These are phyloP conservation scores for Lachancea nothofagi DNA, from an alignment of 805 yeast genomes.

Conservation along the genomic window DNA sequence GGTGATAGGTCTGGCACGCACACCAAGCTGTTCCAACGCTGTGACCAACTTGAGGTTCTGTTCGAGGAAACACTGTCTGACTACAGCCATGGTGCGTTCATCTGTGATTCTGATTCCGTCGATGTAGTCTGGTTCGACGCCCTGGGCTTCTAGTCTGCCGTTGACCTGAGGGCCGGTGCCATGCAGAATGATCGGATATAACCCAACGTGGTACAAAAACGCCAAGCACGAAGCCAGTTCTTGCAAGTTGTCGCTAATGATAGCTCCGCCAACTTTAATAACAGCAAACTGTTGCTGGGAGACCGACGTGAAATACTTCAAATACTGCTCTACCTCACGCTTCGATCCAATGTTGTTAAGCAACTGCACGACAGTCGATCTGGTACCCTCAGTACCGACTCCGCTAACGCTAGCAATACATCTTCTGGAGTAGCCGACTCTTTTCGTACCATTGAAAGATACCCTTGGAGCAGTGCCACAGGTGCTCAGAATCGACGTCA, in stretches of 20 bases:
- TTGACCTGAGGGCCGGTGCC: slow-evolving; percentile 99
- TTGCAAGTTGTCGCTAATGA: slow-evolving; percentile 88
- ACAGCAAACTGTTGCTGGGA: slow-evolving; percentile 97
- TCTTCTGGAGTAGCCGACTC: slow-evolving; percentile 28
- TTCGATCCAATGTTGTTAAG: slow-evolving; percentile 95
- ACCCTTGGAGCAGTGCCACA: slow-evolving; percentile 18
- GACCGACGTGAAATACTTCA: slow-evolving; percentile 93
- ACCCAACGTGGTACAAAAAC: slow-evolving; percentile 92
- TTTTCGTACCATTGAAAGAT: slow-evolving; percentile 17
- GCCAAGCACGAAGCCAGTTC: slow-evolving; percentile 95
- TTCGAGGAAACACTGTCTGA: slow-evolving; percentile 89
- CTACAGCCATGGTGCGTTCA: slow-evolving; percentile 91
- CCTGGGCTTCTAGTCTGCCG: slow-evolving; percentile 85
- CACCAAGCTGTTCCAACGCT: slow-evolving; percentile 94
- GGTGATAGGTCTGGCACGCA: slow-evolving; percentile 96
- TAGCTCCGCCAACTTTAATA: slow-evolving; percentile 98
- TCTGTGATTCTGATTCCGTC: slow-evolving; percentile 97
- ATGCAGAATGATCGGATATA: slow-evolving; percentile 93
- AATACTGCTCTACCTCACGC: slow-evolving; percentile 95
- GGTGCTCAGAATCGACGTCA: slow-evolving; percentile 17
- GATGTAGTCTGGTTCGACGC: slow-evolving; percentile 90
- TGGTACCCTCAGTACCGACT: slow-evolving; percentile 42
- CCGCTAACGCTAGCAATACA: slow-evolving; percentile 22
- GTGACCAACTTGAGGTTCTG: slow-evolving; percentile 93
- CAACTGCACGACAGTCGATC: slow-evolving; percentile 93